Evolutionary conservation across 1,284 basidiomycete species (phyloP).

Genomic region (Pseudozyma pruni): DNA sequence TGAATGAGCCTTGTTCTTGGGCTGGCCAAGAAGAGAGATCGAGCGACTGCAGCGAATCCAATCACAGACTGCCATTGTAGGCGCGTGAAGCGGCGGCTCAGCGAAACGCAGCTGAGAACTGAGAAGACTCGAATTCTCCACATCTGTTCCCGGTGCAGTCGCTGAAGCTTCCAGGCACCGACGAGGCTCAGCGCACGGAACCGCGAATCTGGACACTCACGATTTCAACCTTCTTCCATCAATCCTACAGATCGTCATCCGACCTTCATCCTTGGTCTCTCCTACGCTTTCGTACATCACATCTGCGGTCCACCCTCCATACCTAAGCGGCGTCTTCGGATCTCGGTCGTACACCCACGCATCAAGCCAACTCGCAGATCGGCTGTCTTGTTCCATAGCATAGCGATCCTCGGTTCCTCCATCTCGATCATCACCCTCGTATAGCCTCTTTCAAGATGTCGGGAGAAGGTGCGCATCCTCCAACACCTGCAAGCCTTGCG

Average conservation of each 20-base stretch:
- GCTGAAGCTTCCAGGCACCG: no score
- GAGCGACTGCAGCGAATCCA: conserved; percentile 11
- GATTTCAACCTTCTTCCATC: neutral
- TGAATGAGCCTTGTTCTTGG: no score
- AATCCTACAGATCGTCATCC: neutral
- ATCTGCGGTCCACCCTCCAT: no score
- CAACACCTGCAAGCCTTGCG: neutral
- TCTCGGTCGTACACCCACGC: no score
- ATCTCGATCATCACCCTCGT: conserved; percentile 4
- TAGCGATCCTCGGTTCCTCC: neutral
- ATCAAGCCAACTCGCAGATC: no score
- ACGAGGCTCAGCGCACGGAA: conserved; percentile 2
- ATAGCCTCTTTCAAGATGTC: conserved; percentile 35
- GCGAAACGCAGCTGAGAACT: neutral
- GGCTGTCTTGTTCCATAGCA: no score
- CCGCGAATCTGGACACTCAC: conserved; percentile 1
- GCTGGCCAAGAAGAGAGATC: no score
- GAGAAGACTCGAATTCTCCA: conserved; percentile 7
- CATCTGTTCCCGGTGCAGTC: no score
- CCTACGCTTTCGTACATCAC: no score
- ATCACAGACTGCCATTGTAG: neutral
- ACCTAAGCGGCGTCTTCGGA: no score
- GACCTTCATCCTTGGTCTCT: neutral
- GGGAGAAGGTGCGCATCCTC: conserved; percentile 42
- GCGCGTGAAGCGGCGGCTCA: conserved; percentile 14